Conservation (phyloP, 208 protist species). For the Trypanosoma caninum region DNA sequence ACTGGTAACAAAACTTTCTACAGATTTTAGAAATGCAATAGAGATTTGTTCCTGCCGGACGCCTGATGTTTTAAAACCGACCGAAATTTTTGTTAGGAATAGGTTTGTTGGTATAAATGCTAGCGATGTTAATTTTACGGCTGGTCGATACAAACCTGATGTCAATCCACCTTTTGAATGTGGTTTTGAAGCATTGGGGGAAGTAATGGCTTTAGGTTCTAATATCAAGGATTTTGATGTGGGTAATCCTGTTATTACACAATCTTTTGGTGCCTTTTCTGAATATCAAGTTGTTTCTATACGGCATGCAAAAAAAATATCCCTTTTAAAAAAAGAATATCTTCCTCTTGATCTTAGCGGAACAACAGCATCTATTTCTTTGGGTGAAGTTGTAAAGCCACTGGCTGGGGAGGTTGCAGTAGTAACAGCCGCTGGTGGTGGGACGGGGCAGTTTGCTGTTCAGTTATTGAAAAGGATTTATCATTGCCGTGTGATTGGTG, state of each 20-base stretch:
- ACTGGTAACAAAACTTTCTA: conserved; percentile 57
- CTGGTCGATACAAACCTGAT: conserved; percentile 73
- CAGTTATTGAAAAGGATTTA: conserved; percentile 87
- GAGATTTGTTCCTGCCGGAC: conserved; percentile 35
- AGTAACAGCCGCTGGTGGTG: conserved; percentile 87
- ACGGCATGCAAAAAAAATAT: conserved; percentile 27
- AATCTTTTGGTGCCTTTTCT: conserved; percentile 71
- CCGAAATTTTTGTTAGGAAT: conserved; percentile 74
- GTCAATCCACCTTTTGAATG: conserved; percentile 79
- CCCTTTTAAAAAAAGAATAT: conserved; percentile 41
- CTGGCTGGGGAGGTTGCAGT: conserved; percentile 70
- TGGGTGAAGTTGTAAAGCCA: conserved; percentile 68
- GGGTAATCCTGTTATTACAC: conserved; percentile 66
- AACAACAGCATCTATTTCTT: conserved; percentile 82
- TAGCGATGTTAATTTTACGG: conserved; percentile 89
- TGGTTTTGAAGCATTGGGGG: conserved; percentile 83
- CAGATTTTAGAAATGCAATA: conserved; percentile 60
- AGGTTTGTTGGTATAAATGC: conserved; percentile 84
- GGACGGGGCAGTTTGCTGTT: conserved; percentile 87
- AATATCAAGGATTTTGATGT: conserved; percentile 38
- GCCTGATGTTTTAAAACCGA: conserved; percentile 42
- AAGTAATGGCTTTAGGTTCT: conserved; percentile 56
- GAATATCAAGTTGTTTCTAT: conserved; percentile 52
- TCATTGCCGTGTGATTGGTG: conserved; percentile 80
- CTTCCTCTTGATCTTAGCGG: conserved; percentile 81